Percentiles rank a stretch among this genome's conserved stretches.
phyloP scores from a whole-genome alignment of 2,329 filamentous ascomycete genomes.

The Diaporthe sp. region DNA sequence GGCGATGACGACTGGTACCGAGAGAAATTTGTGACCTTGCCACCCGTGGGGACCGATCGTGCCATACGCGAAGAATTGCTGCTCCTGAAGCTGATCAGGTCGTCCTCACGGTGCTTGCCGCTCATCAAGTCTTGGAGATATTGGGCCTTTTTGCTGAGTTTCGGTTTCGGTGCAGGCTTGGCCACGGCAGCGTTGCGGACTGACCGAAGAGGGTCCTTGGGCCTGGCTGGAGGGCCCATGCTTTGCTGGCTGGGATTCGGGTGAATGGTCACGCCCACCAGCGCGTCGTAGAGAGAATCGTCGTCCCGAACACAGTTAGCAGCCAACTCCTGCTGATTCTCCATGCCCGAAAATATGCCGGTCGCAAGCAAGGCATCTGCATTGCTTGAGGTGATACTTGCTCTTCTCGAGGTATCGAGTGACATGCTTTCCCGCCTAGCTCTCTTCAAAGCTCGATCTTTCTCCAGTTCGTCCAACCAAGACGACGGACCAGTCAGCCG shows the following conservation, averaged over 20 bases:
- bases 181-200: constrained; percentile 35
- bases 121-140: constrained; percentile 35
- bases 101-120: constrained; percentile 38
- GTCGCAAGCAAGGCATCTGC: constrained; percentile 56
- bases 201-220: constrained; percentile 38
- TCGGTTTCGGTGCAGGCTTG: constrained; percentile 33
- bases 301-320: constrained; percentile 51
- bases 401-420: constrained; percentile 48
- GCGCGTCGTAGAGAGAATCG: constrained; percentile 38
- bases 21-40: constrained; percentile 39
- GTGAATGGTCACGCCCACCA: constrained; percentile 37
- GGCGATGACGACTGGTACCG: constrained; percentile 39
- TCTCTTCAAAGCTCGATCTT: constrained; percentile 46
- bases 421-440: constrained; percentile 42
- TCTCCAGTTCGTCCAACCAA: constrained; percentile 39
- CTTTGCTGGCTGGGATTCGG: constrained; percentile 33
- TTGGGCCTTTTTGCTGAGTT: constrained; percentile 37
- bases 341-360: constrained; percentile 56
- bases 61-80: constrained; percentile 38
- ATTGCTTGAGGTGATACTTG: constrained; percentile 42
- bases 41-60: constrained; percentile 30
- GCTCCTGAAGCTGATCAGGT: constrained; percentile 39
- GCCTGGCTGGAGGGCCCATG: constrained; percentile 39
- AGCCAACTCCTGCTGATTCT: constrained; percentile 52
- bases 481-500: constrained; percentile 36